A percentile compares a stretch with the other conserved stretches of the same genome.
These are phyloP conservation scores for Colletotrichum orbiculare DNA, from an alignment of 2,329 filamentous ascomycete genomes.

Conservation along the genomic window DNA sequence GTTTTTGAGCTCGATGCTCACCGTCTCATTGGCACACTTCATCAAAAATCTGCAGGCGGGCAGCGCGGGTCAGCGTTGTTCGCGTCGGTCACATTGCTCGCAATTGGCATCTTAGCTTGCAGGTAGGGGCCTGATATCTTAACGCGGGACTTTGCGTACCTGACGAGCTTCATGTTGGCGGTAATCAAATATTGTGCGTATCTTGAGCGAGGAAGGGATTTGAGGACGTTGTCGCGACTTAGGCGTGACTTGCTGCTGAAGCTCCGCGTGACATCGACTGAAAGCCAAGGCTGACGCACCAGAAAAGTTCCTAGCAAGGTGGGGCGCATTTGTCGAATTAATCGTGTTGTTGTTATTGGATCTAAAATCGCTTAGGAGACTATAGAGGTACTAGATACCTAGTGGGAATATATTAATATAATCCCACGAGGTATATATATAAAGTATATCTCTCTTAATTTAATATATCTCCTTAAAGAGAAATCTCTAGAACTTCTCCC, in stretches of 20 bases:
- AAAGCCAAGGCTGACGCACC: constrained; percentile 30
- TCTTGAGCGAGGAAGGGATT: not conserved
- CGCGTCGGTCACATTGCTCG: constrained; percentile 2
- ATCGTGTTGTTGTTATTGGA: too few species aligned
- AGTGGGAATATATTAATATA: too few species aligned
- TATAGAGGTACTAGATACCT: too few species aligned
- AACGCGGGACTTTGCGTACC: constrained; percentile 67
- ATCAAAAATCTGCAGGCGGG: constrained; percentile 82
- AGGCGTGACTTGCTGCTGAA: constrained; percentile 6
- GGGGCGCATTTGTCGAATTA: too few species aligned
- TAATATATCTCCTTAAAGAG: too few species aligned
- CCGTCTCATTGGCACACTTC: constrained; percentile 99
- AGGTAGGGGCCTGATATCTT: constrained; percentile 41
- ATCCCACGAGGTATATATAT: too few species aligned
- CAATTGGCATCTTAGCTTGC: constrained; percentile 27
- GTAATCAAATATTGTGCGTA: constrained; percentile 22
- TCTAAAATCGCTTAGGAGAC: too few species aligned
- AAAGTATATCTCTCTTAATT: too few species aligned
- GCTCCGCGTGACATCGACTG: not conserved
- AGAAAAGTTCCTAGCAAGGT: constrained; percentile 34
- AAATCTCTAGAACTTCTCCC: too few species aligned
- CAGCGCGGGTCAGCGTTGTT: constrained; percentile 43
- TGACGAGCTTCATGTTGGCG: constrained; percentile 92
- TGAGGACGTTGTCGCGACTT: constrained; percentile 19
- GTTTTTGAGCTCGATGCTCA: constrained; percentile 98